These are phyloP conservation scores for Xylariaceae sp. DNA, from an alignment of 2,329 filamentous ascomycete species.

Conservation along the genomic window DNA sequence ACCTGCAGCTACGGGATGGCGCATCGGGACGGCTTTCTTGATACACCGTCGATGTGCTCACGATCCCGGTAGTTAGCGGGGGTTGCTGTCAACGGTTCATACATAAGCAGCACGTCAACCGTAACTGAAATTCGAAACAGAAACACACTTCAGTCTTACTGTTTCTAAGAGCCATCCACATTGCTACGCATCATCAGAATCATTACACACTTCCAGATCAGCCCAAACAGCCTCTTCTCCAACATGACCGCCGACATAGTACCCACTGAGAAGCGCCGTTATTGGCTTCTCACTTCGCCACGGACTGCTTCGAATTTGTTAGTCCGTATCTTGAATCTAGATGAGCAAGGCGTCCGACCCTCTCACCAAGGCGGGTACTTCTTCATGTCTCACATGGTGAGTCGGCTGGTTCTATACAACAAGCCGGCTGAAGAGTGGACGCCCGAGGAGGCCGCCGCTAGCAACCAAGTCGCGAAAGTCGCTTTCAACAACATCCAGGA, in stretches of 20 bases:
- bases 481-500: constrained; percentile 15
- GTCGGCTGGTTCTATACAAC: background rate
- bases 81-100: no score
- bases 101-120: no score
- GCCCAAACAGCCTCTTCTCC: background rate
- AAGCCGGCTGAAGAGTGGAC: constrained; percentile 10
- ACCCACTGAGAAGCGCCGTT: constrained; percentile 7
- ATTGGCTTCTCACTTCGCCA: constrained; percentile 21
- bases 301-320: constrained; percentile 21
- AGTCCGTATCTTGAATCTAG: constrained; percentile 16
- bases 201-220: background rate
- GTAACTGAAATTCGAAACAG: no score
- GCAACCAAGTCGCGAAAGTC: background rate
- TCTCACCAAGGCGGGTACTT: constrained; percentile 18
- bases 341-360: constrained; percentile 14
- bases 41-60: no score
- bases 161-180: no score
- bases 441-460: background rate
- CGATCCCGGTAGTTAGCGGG: no score
- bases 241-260: constrained; percentile 13
- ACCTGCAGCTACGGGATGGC: no score
- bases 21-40: no score
- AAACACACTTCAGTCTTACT: no score
- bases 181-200: no score
- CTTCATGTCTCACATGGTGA: constrained; percentile 9